Evolutionary conservation across 1,284 basidiomycete genomes (phyloP).

Genomic region (Amylostereum areolatum): DNA sequence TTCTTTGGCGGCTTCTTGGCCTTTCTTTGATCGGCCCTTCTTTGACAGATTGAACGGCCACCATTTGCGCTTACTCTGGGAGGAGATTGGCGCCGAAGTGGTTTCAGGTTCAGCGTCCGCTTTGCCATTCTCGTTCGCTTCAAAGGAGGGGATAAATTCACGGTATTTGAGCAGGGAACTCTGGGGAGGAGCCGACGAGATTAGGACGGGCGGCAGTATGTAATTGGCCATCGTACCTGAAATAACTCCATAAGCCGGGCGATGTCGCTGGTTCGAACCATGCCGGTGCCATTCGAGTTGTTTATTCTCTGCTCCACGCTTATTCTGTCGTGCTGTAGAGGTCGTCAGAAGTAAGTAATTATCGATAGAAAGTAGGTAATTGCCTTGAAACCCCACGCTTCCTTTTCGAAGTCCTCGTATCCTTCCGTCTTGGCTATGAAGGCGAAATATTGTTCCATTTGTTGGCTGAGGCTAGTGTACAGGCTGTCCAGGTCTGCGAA

Average conservation of each 20-base stretch:
- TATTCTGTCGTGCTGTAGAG: constrained; percentile 60
- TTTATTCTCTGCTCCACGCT: constrained; percentile 58
- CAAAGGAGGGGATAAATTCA: constrained; percentile 8
- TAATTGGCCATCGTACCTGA: constrained; percentile 37
- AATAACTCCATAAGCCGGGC: constrained; percentile 82
- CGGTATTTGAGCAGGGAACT: constrained; percentile 48
- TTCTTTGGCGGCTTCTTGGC: constrained; percentile 15
- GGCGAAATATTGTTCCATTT: constrained; percentile 78
- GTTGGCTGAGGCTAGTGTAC: constrained; percentile 67
- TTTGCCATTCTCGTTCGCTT: neutral
- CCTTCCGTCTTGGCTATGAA: constrained; percentile 55
- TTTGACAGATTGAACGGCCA: neutral
- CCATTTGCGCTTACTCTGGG: constrained; percentile 1
- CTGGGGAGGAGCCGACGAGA: constrained; percentile 23
- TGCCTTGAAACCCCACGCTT: constrained; percentile 75
- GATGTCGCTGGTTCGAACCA: constrained; percentile 67
- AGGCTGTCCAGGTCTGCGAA: constrained; percentile 75
- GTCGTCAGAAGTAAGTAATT: too few species aligned
- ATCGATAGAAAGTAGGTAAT: neutral
- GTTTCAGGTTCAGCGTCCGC: neutral
- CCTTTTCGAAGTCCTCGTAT: constrained; percentile 67
- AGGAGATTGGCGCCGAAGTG: neutral
- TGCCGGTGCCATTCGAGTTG: constrained; percentile 30
- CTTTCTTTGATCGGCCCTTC: neutral
- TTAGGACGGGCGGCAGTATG: constrained; percentile 2